phyloP scores from a whole-genome alignment of 257 asterid species.

The Solanum commersonii region DNA sequence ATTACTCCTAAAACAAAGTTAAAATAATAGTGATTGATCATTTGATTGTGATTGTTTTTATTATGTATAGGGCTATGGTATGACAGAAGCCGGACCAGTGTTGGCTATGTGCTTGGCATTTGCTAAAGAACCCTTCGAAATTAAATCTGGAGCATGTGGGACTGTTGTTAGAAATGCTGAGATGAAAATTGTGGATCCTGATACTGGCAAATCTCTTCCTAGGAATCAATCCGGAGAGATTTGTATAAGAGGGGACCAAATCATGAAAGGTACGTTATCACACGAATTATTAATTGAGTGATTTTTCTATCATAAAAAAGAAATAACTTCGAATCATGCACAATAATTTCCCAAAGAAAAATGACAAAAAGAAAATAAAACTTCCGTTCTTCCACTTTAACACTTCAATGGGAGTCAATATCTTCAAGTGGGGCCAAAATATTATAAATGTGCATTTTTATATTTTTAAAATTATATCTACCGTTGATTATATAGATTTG shows the following conservation, averaged over 20 bases:
- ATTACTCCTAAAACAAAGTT: not conserved
- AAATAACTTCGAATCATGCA: not conserved
- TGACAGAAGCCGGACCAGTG: constrained; percentile 97
- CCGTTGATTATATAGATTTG: not conserved
- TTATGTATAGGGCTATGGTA: constrained; percentile 66
- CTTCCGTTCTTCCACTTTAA: not conserved
- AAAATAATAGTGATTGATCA: not conserved
- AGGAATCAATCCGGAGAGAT: constrained; percentile 81
- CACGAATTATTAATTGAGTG: rapidly evolving
- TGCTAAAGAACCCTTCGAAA: constrained; percentile 68
- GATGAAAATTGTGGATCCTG: constrained; percentile 73
- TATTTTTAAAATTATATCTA: not conserved
- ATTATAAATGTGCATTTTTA: not conserved
- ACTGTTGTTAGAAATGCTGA: constrained; percentile 87
- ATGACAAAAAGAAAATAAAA: too few species aligned
- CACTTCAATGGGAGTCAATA: not conserved
- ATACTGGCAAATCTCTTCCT: constrained; percentile 47
- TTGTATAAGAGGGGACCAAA: constrained; percentile 79
- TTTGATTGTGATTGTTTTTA: not conserved
- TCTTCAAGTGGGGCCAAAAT: not conserved
- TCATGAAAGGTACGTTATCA: constrained; percentile 66
- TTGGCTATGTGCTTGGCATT: constrained; percentile 85
- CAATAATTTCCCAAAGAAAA: not conserved
- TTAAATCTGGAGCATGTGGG: constrained; percentile 93
- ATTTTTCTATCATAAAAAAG: too few species aligned